Conservation (phyloP, 768 basidiomycete species). For the Trametes villosa region DNA sequence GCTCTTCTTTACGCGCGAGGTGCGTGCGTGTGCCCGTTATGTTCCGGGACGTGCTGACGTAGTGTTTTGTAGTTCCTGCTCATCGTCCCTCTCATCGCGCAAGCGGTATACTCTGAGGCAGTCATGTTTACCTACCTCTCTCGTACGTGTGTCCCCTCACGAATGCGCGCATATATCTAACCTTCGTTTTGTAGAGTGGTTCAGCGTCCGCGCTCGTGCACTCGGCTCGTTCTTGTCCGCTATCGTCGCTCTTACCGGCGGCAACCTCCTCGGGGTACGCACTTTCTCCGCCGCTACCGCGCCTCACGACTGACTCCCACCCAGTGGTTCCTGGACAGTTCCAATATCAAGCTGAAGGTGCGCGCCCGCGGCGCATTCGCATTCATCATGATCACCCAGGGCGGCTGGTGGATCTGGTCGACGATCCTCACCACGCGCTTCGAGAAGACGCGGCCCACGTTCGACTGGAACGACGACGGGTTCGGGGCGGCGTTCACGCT, state of each 20-base stretch:
- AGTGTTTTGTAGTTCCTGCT: conserved; percentile 2
- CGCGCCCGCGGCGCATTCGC: conserved; percentile 15
- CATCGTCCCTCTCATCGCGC: conserved; percentile 12
- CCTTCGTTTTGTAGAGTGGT: background rate
- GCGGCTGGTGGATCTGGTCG: conserved; percentile 17
- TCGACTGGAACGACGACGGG: conserved; percentile 14
- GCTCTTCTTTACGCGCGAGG: conserved; percentile 11
- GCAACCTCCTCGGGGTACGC: conserved; percentile 12
- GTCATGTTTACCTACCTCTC: conserved; percentile 18
- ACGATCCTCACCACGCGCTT: conserved; percentile 18
- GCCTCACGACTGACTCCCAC: background rate
- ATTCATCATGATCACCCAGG: conserved; percentile 14
- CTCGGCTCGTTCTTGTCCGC: conserved; percentile 14
- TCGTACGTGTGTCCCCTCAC: background rate
- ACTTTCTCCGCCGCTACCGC: background rate
- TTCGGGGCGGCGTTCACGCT: conserved; percentile 14
- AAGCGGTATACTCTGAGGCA: conserved; percentile 11
- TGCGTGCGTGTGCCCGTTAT: background rate
- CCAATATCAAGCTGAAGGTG: background rate
- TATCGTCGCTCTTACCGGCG: conserved; percentile 10
- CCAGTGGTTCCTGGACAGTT: conserved; percentile 13
- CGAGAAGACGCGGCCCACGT: conserved; percentile 15
- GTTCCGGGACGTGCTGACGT: background rate
- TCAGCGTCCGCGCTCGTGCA: conserved; percentile 13
- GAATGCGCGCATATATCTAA: too few relatives aligned